Base-by-base conservation (phyloP, 495 filamentous ascomycete species). In the Hypoxylon fragiforme region DNA sequence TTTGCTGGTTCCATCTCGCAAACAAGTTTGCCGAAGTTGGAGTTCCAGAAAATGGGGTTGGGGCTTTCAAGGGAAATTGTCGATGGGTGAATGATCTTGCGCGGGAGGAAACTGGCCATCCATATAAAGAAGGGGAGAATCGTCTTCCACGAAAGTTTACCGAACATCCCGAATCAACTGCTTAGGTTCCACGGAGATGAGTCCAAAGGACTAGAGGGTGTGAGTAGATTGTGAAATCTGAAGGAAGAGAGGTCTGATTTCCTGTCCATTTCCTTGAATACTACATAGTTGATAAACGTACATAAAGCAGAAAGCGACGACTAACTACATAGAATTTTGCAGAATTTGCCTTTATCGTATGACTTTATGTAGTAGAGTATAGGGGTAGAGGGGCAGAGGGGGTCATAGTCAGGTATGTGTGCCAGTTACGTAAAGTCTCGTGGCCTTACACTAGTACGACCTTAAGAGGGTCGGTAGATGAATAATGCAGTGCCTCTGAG, bases 51-150 rank as follows among this genome's bases (percentile, higher is more conserved):
- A 45, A 67, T 20, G 71, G 65, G 13, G 71, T 63, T 57, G 70
- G 64, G 14, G 70, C 70, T 2, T 62, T 79, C 36, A 58, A 64
- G 36, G 75, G 75, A 14, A 73, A 75, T 0, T 74, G 82, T 51
- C 56, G 64, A 40, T 95, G 89, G 90, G 82, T 95, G 26, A 87
- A 87, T 54, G 88, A 92, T 63, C 75, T 92, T 77, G 89, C 89
- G 3, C 79, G 88, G 14, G 79, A 84, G 53, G 83, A 85, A 54
- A 82, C 86, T 1, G 83, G 82, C 0, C 66, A 73, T 47, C 76
- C 75, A 2, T 89, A 87, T 60, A 44, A 61, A 38, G 73, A 82
- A 42, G 77, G 72, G 6, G 88, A 91, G 73, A 80, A 79, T 41
- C 80, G 78, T 32, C 68, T 94, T 35, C 76, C 77, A 5, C 69